phyloP scores from a whole-genome alignment of 129 eudicot genomes.

The Flaveria robusta region DNA sequence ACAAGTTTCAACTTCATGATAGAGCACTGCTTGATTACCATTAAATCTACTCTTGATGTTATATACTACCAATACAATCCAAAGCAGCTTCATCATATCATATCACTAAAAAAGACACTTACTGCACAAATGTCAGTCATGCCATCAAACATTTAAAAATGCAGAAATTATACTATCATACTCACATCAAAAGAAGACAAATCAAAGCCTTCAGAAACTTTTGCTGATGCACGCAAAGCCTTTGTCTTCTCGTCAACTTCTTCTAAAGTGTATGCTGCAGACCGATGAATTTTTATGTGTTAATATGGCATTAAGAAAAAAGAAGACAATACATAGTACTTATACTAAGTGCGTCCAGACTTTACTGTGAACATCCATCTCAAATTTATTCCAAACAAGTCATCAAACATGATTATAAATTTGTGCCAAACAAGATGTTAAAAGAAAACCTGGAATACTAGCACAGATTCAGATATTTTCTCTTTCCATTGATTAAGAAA shows the following conservation, averaged over 20 bases:
- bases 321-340: constrained; percentile 7
- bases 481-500: constrained; percentile 10
- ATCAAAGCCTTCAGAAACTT: constrained; percentile 43
- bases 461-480: constrained; percentile 1
- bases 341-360: not conserved
- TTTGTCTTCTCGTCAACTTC: constrained; percentile 73
- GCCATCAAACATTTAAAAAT: constrained; percentile 4
- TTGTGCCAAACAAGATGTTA: constrained; percentile 5
- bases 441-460: constrained; percentile 14
- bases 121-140: not conserved
- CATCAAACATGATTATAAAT: constrained; percentile 5
- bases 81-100: constrained; percentile 17
- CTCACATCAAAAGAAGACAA: constrained; percentile 63
- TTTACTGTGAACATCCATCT: constrained; percentile 4
- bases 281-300: constrained; percentile 2
- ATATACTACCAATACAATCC: constrained; percentile 20
- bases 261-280: constrained; percentile 65
- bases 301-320: not conserved
- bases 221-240: constrained; percentile 59
- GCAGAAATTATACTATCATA: constrained; percentile 3
- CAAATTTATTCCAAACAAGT: constrained; percentile 11
- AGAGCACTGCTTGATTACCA: not conserved
- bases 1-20: constrained; percentile 18
- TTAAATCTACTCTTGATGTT: constrained; percentile 13
- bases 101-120: constrained; percentile 5